Evolutionary conservation across 2,329 filamentous ascomycete genomes (phyloP).

Genomic region (Botrytis paeoniae): DNA sequence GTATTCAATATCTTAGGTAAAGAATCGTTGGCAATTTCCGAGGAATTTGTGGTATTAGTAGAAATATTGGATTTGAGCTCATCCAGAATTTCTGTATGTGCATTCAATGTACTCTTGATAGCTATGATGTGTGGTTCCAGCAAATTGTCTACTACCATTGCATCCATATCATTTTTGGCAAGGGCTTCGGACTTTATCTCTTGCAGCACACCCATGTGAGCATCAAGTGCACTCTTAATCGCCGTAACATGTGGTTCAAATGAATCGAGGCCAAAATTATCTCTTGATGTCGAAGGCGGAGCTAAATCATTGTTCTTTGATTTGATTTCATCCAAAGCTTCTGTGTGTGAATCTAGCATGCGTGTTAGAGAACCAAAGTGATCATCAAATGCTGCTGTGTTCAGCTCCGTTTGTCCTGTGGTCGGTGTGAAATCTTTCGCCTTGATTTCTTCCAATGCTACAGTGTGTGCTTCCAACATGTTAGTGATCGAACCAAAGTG

Average conservation of each 20-base stretch:
- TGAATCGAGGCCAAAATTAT: conserved; percentile 8
- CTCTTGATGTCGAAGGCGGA: background rate
- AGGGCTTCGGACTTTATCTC: conserved; percentile 22
- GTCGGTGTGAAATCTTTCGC: conserved; percentile 4
- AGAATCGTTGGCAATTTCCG: conserved; percentile 16
- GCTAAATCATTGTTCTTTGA: background rate
- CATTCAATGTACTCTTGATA: conserved; percentile 25
- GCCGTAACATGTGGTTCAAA: conserved; percentile 28
- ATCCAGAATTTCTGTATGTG: conserved; percentile 24
- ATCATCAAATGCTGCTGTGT: conserved; percentile 5
- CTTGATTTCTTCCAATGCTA: conserved; percentile 27
- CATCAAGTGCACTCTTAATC: conserved; percentile 27
- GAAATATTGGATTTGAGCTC: conserved; percentile 25
- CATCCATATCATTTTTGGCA: background rate
- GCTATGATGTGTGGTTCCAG: conserved; percentile 18
- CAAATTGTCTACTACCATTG: background rate
- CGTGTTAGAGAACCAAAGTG: conserved; percentile 22
- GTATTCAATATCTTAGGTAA: conserved; percentile 29
- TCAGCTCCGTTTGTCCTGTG: background rate
- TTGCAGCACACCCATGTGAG: conserved; percentile 25
- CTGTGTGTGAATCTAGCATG: conserved; percentile 22
- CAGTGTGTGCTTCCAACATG: conserved; percentile 22
- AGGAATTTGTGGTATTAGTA: conserved; percentile 20
- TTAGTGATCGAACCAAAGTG: conserved; percentile 20
- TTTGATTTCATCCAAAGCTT: conserved; percentile 15